A percentile compares a stretch with the other conserved stretches of the same genome.
Conservation (phyloP, 805 yeast species). For the Ogataea parapolymorpha region DNA sequence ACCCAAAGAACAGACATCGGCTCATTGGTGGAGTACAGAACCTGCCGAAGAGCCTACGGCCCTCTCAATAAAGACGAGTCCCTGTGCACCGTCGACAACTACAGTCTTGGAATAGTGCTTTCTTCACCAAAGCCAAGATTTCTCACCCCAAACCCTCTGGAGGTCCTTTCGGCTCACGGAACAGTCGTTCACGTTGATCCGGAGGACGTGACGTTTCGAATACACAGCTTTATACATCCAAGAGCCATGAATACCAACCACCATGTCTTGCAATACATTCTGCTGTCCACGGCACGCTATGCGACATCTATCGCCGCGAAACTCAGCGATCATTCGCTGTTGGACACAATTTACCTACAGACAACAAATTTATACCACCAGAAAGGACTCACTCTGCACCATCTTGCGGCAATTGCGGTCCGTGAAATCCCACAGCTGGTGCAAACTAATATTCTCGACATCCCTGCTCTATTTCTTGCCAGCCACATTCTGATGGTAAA, state of each 20-base stretch:
- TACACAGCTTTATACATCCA: conserved; percentile 13
- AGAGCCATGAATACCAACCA: neutral
- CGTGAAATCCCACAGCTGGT: conserved; percentile 2
- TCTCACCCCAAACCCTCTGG: neutral
- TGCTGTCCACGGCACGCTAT: conserved; percentile 1
- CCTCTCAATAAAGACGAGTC: neutral
- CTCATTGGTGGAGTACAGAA: conserved; percentile 1
- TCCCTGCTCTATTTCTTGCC: conserved; percentile 16
- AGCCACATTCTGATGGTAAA: conserved; percentile 22
- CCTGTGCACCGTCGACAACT: neutral
- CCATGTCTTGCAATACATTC: neutral
- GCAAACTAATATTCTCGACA: conserved; percentile 9
- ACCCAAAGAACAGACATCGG: neutral
- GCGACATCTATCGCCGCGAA: neutral
- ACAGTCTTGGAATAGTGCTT: conserved; percentile 1
- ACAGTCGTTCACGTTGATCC: conserved; percentile 53
- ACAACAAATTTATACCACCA: conserved; percentile 2
- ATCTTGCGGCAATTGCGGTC: conserved; percentile 6
- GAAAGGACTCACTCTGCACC: conserved; percentile 5
- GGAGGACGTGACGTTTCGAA: conserved; percentile 39
- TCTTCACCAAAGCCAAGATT: conserved; percentile 1
- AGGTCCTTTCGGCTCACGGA: conserved; percentile 28
- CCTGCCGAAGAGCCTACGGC: neutral
- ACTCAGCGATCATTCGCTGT: neutral
- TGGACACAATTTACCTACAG: conserved; percentile 4